Evolutionary conservation across 2,329 filamentous ascomycete genomes (phyloP).

Genomic region (Botryotinia convoluta): DNA sequence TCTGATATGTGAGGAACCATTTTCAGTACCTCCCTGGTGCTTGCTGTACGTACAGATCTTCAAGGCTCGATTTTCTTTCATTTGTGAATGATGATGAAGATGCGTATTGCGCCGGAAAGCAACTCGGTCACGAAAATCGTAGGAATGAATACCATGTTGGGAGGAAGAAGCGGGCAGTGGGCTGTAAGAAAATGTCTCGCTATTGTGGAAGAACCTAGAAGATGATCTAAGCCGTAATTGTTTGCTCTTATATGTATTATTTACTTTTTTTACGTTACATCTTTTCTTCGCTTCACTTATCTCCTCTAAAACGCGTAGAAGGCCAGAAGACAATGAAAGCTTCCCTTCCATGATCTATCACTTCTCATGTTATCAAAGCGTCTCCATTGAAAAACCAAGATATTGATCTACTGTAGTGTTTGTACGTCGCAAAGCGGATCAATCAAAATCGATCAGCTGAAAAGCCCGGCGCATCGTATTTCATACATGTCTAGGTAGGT

Average conservation of each 20-base stretch:
- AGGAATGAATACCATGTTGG: constrained; percentile 12
- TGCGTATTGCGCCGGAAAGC: not conserved
- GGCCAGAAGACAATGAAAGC: constrained; percentile 9
- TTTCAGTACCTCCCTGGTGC: not conserved
- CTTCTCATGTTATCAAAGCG: constrained; percentile 22
- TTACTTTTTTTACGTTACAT: not conserved
- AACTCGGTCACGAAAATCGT: not conserved
- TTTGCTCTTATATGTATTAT: not conserved
- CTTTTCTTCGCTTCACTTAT: not conserved
- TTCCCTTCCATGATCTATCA: constrained; percentile 17
- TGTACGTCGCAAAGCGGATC: not conserved
- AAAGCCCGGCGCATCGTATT: not conserved
- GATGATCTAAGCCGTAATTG: not conserved
- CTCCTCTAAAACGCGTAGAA: not conserved
- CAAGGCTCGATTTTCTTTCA: not conserved
- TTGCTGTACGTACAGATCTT: not conserved
- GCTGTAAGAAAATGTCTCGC: constrained; percentile 6
- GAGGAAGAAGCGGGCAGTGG: constrained; percentile 2
- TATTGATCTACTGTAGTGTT: not conserved
- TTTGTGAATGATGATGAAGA: not conserved
- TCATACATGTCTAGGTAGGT: not conserved
- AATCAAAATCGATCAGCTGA: constrained; percentile 5
- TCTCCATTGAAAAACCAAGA: not conserved
- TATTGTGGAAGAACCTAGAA: not conserved
- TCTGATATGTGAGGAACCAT: not conserved